Base-by-base conservation (phyloP, 371 early-diverging fungal species). In the Gilbertella persicaria region DNA sequence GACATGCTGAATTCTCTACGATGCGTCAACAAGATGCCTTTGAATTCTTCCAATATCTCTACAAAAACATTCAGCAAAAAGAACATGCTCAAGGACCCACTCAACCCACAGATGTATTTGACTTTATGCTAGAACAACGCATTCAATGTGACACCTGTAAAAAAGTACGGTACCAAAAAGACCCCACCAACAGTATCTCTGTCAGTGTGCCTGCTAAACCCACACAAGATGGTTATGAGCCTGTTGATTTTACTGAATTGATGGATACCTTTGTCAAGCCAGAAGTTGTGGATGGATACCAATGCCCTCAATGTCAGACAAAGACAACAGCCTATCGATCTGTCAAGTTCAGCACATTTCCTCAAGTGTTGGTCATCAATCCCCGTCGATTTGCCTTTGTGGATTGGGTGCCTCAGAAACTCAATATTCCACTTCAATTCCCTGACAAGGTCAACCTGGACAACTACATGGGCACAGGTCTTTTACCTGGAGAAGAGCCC, bases 21-120 rank as follows among this genome's bases (percentile, higher is more conserved):
- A 96, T 96, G 96, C 80, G 94, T 38, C 99, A 98, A 67, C 99
- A 98, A 80, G 99, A 98, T 67, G 95, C 97, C 0, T 94, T 85
- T 68, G 99, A 98, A 70, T 97, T 94, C 60, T 83, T 94, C 55
- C 90, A 88, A 59, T 87, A 89, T 50, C 58, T 96, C 35, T 58
- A 82, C 47, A 88, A 88, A 38, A 70, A 80, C 8, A 70, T 95
- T 16, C 79, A 88, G 47, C 85, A 90, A 62, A 86, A 85, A 44
- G 93, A 95, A 49, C 86, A 87, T 24, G 67, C 73, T n/a, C 3
- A 35, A 44, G 6, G 66, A 56, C 64, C 55, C 30, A 13, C 45
- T 50, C 14, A 90, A 92, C 94, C 95, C 5, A 85, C 91, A 7
- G 59, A 67, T 3, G 66, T 82, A 3, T 96, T 95, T 69, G 80